Evolutionary conservation across 805 yeast genomes (phyloP).

Genomic region (Kazachstania kunashirensis): DNA sequence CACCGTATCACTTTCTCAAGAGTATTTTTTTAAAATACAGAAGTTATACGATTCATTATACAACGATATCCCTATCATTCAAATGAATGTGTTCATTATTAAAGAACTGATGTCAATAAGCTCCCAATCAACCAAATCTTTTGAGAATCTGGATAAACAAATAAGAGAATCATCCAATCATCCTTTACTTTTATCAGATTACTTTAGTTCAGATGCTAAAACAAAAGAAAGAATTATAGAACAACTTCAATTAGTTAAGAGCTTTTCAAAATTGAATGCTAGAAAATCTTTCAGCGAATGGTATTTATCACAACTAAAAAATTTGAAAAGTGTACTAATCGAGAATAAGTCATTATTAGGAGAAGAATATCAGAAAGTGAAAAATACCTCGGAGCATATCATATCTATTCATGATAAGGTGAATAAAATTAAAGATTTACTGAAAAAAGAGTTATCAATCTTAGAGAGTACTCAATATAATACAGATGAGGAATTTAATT

Average conservation of each 20-base stretch:
- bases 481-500: constrained; percentile 7
- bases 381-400: constrained; percentile 7
- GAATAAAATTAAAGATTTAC: constrained; percentile 10
- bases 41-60: constrained; percentile 15
- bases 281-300: constrained; percentile 53
- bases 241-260: constrained; percentile 42
- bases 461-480: constrained; percentile 9
- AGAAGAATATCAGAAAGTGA: constrained; percentile 20
- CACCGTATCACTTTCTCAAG: constrained; percentile 1
- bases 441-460: constrained; percentile 16
- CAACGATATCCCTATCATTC: constrained; percentile 26
- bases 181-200: constrained; percentile 43
- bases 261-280: constrained; percentile 43
- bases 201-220: constrained; percentile 32
- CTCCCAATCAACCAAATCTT: constrained; percentile 38
- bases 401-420: constrained; percentile 9
- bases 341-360: constrained; percentile 21
- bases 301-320: constrained; percentile 44
- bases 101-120: constrained; percentile 44
- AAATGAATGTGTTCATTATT: constrained; percentile 45
- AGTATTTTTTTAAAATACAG: constrained; percentile 7
- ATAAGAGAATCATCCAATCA: constrained; percentile 45
- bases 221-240: constrained; percentile 36
- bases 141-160: constrained; percentile 40
- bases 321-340: constrained; percentile 30